Conservation (phyloP, 805 yeast genomes). For the Zygosaccharomyces lentus region DNA sequence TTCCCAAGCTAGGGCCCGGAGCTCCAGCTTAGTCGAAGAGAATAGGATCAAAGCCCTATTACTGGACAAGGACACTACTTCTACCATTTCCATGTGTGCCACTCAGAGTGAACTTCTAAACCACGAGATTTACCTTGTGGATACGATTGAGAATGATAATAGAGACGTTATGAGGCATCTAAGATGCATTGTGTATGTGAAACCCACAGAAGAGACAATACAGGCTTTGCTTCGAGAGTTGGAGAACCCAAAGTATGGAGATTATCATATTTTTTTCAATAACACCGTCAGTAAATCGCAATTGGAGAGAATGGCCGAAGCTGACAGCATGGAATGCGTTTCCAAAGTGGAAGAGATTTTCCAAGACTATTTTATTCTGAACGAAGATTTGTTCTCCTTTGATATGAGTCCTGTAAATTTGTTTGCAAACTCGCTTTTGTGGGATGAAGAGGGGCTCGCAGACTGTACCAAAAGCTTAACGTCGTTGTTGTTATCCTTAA, state of each 20-base stretch:
- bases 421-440: slow-evolving; percentile 27
- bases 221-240: slow-evolving; percentile 61
- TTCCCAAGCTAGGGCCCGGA: slow-evolving; percentile 16
- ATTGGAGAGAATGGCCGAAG: slow-evolving; percentile 82
- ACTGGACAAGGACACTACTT: slow-evolving; percentile 74
- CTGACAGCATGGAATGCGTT: slow-evolving; percentile 82
- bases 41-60: slow-evolving; percentile 64
- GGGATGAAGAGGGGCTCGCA: slow-evolving; percentile 28
- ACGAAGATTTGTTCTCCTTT: slow-evolving; percentile 60
- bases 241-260: slow-evolving; percentile 70
- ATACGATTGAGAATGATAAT: slow-evolving; percentile 53
- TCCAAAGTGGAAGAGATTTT: slow-evolving; percentile 75
- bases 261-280: slow-evolving; percentile 73
- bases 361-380: slow-evolving; percentile 75
- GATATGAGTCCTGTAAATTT: slow-evolving; percentile 26
- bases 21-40: slow-evolving; percentile 24
- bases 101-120: slow-evolving; percentile 81
- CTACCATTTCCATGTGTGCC: slow-evolving; percentile 80
- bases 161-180: slow-evolving; percentile 75
- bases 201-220: slow-evolving; percentile 66
- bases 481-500: slow-evolving; percentile 52
- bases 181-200: slow-evolving; percentile 72
- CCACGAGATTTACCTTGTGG: slow-evolving; percentile 81
- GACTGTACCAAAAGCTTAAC: slow-evolving; percentile 23
- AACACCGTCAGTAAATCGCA: slow-evolving; percentile 71